Percentiles rank a stretch among this genome's conserved stretches.
Conservation (phyloP, 1,139 yeast genomes). For the Candida labiduridarum region DNA sequence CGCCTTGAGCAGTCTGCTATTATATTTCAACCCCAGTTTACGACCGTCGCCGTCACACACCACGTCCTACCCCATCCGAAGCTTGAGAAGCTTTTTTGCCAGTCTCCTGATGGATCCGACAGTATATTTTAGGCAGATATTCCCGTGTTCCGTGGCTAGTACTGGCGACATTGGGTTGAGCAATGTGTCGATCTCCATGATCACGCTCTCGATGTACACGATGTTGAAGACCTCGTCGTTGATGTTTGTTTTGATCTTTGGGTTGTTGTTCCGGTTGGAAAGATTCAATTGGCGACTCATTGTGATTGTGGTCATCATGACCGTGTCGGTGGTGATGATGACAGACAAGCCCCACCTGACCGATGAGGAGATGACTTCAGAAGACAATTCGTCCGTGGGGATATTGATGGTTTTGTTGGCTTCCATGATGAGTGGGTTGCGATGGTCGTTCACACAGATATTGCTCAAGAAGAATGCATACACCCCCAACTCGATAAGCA, state of each 20-base stretch:
- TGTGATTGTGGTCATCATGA: constrained; percentile 74
- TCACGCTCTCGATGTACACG: constrained; percentile 85
- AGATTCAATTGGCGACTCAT: constrained; percentile 65
- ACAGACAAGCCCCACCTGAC: constrained; percentile 48
- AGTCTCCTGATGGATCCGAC: constrained; percentile 18
- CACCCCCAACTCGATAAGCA: constrained; percentile 74
- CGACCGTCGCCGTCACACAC: constrained; percentile 33
- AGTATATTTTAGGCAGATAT: constrained; percentile 54
- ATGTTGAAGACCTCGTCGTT: constrained; percentile 87
- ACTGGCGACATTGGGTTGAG: constrained; percentile 95
- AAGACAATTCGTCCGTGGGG: constrained; percentile 48
- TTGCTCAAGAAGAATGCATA: constrained; percentile 59
- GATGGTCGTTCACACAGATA: constrained; percentile 95
- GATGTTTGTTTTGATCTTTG: constrained; percentile 85
- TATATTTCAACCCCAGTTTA: constrained; percentile 49
- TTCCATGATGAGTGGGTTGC: constrained; percentile 79
- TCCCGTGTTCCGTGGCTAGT: constrained; percentile 86
- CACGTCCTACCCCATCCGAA: neutral
- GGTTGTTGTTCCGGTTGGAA: constrained; percentile 78
- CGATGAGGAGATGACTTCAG: constrained; percentile 16
- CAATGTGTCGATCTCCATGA: constrained; percentile 76
- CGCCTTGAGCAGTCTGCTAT: constrained; percentile 43
- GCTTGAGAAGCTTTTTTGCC: constrained; percentile 17
- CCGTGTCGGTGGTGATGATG: constrained; percentile 85
- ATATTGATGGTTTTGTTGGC: constrained; percentile 74